Evolutionary conservation across 345 rosid species (phyloP).

Genomic region (Salix purpurea): DNA sequence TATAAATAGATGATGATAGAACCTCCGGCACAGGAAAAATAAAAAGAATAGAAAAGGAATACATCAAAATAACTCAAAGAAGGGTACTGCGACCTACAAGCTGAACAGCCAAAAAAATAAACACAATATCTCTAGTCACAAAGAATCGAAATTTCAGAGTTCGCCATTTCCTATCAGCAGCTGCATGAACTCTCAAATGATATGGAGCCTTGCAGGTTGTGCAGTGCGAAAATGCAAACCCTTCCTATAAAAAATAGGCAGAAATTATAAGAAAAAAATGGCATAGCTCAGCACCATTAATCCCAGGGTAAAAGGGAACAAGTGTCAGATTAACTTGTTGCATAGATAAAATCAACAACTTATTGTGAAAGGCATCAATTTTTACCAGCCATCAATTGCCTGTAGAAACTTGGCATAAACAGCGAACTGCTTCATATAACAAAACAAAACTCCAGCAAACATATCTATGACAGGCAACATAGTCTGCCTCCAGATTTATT

Average conservation of each 20-base stretch:
- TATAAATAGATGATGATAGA: slow-evolving; percentile 1
- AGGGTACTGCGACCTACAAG: slow-evolving; percentile 49
- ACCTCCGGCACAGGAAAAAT: not conserved
- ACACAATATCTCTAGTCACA: slow-evolving; percentile 90
- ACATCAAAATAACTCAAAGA: not conserved
- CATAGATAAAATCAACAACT: not conserved
- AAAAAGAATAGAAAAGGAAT: not conserved
- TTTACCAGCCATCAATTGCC: not conserved
- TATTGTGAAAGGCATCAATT: not conserved
- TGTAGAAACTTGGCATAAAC: not conserved
- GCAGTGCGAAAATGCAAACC: slow-evolving; percentile 99
- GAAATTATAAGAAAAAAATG: not conserved
- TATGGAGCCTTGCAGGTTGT: slow-evolving; percentile 99
- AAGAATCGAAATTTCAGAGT: slow-evolving; percentile 93
- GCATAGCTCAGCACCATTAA: not conserved
- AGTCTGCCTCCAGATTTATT: not conserved
- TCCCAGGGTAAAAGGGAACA: not conserved
- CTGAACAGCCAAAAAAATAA: slow-evolving; percentile 89
- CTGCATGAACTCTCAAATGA: slow-evolving; percentile 94
- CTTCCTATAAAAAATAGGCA: slow-evolving; percentile 59
- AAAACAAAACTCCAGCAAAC: not conserved
- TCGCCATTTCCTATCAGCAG: slow-evolving; percentile 95
- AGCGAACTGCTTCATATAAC: not conserved
- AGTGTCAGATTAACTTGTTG: not conserved
- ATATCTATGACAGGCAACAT: not conserved